Evolutionary conservation across 306 rosid genomes (phyloP), one percentile per base, ranked within the genome.

Genomic region (Trifolium dubium): DNA sequence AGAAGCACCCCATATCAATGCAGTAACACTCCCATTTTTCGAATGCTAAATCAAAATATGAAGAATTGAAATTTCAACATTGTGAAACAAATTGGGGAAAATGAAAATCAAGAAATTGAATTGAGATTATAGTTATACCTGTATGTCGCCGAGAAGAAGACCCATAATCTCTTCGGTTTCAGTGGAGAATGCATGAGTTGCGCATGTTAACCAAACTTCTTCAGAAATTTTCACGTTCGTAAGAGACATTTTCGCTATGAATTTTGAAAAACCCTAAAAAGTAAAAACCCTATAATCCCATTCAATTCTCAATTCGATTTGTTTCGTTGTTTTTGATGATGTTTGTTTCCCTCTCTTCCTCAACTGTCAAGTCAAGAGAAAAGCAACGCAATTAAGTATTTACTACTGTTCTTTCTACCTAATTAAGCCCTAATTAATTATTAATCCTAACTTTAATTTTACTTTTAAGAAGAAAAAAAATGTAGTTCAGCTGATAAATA

Each of bases 121-220:
- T 39, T 9, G 43, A 10, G 43, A 39, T 39, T 39, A 35, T 35
- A 8, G 10, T 3, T 12, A 10, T 68, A 91, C 98, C 93, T 91
- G 91, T 44, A 95, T 92, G 72, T 95, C 99, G 9, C 99, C 99
- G 12, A 95, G 93, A 8, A 95, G 93, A 76, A 95, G 99, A 2
- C 99, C 99, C 99, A 95, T 95, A 83, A 95, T 92, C 85, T 95
- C 99, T 73, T 95, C 99, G 37, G 99, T 92, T 84, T 95, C 98
- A 4, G 99, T 95, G 81, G 99, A 90, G 85, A 95, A 83, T 76
- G 98, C 90, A 63, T 95, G 99, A 67, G 99, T 92, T 67, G 87
- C 88, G 72, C 99, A 95, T 28, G 98, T 92, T 46, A 95, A 73
- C 98, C 96, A 95, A 5, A 92, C 97, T 11, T 95, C 99, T 64